These are phyloP conservation scores for Heimioporus sp. DNA, from an alignment of 768 basidiomycete species.

Conservation along the genomic window DNA sequence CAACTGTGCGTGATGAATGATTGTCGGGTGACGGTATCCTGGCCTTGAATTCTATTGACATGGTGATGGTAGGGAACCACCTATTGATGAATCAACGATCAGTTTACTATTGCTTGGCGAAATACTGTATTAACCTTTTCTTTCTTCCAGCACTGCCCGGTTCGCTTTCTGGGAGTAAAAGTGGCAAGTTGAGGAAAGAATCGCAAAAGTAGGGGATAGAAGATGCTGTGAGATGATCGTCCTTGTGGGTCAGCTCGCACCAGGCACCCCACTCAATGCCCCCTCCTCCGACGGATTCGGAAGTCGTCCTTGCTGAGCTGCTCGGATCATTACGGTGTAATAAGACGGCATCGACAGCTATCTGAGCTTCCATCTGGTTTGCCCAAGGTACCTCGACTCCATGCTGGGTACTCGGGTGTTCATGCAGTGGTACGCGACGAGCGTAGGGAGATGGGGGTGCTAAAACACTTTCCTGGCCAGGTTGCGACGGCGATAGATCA, in stretches of 20 bases:
- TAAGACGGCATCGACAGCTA: constrained; percentile 43
- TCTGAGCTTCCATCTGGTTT: constrained; percentile 34
- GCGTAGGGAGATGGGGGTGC: constrained; percentile 56
- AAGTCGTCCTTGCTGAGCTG: constrained; percentile 37
- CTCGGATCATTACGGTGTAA: constrained; percentile 37
- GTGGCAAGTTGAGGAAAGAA: constrained; percentile 44
- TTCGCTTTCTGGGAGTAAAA: constrained; percentile 46
- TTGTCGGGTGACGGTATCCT: constrained; percentile 47
- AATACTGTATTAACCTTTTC: constrained; percentile 15
- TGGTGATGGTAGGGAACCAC: constrained; percentile 63
- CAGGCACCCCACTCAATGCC: constrained; percentile 60
- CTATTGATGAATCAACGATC: constrained; percentile 27
- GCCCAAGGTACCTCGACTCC: constrained; percentile 31
- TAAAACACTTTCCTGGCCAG: constrained; percentile 28
- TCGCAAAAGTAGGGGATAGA: constrained; percentile 59
- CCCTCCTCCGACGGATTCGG: constrained; percentile 46
- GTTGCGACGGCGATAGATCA: constrained; percentile 35
- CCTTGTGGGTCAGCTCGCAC: constrained; percentile 42
- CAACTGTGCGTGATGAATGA: constrained; percentile 53
- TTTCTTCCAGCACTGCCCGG: constrained; percentile 24
- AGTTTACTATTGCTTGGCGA: neutral
- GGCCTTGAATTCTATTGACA: constrained; percentile 62
- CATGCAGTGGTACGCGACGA: constrained; percentile 53
- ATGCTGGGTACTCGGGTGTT: constrained; percentile 43
- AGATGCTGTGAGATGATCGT: constrained; percentile 46